phyloP scores from a whole-genome alignment of 805 yeast species.

The Clavispora phyllophila region DNA sequence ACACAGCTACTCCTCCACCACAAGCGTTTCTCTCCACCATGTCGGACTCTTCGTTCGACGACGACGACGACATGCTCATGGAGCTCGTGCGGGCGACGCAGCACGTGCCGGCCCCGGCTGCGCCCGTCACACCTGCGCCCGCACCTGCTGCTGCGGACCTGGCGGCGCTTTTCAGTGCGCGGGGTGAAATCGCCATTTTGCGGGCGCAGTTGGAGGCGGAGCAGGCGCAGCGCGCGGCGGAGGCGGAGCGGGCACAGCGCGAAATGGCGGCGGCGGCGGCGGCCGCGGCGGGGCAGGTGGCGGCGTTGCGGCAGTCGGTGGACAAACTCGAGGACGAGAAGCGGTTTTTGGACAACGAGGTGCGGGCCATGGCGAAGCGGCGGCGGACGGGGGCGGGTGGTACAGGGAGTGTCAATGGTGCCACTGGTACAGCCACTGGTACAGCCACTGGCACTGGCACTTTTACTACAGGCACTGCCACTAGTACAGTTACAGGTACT shows the following conservation, averaged over 20 bases:
- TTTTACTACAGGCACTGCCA: no score
- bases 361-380: constrained; percentile 22
- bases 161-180: constrained; percentile 41
- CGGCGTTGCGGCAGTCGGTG: constrained; percentile 25
- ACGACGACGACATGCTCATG: constrained; percentile 42
- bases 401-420: no score
- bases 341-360: constrained; percentile 36
- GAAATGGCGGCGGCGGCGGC: constrained; percentile 15
- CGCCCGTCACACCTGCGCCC: neutral
- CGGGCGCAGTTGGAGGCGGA: constrained; percentile 55
- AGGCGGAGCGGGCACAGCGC: constrained; percentile 21
- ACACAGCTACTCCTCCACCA: neutral
- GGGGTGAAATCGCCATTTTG: constrained; percentile 79
- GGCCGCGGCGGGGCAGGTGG: constrained; percentile 27
- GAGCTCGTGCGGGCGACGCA: constrained; percentile 43
- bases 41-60: constrained; percentile 30
- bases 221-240: constrained; percentile 36
- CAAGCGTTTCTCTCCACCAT: neutral
- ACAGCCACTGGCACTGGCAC: no score
- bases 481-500: no score
- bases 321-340: constrained; percentile 40
- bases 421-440: no score
- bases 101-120: constrained; percentile 1
- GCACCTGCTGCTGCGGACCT: neutral
- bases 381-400: neutral